phyloP scores from a whole-genome alignment of 1,284 basidiomycete genomes.

The Mycocalia duriaeana region DNA sequence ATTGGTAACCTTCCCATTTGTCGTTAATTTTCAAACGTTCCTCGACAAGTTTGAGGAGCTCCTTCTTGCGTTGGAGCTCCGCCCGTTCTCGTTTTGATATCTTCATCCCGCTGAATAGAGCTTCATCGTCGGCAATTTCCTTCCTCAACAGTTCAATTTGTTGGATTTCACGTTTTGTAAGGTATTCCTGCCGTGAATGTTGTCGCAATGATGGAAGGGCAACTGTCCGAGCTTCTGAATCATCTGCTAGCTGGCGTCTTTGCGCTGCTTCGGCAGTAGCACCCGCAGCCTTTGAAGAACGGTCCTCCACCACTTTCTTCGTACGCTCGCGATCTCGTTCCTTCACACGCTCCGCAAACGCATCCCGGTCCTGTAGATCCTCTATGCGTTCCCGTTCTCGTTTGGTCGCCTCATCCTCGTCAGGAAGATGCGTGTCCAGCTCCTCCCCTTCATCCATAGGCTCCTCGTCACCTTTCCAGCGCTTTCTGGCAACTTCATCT shows the following conservation, averaged over 20 bases:
- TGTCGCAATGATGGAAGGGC: conserved; percentile 82
- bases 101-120: conserved; percentile 83
- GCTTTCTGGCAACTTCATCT: conserved; percentile 72
- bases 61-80: conserved; percentile 89
- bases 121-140: conserved; percentile 91
- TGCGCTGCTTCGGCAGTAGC: conserved; percentile 82
- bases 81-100: conserved; percentile 79
- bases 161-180: conserved; percentile 93
- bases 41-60: conserved; percentile 88
- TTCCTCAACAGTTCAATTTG: conserved; percentile 90
- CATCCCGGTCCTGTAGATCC: conserved; percentile 87
- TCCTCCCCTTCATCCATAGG: conserved; percentile 34
- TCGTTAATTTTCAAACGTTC: conserved; percentile 92
- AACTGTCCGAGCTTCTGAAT: conserved; percentile 67
- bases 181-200: conserved; percentile 89
- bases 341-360: conserved; percentile 85
- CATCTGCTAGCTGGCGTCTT: conserved; percentile 81
- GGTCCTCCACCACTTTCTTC: conserved; percentile 91
- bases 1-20: conserved; percentile 89
- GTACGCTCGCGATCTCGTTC: conserved; percentile 82
- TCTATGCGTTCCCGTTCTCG: conserved; percentile 73
- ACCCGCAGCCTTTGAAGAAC: conserved; percentile 72
- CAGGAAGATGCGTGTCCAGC: conserved; percentile 43
- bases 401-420: conserved; percentile 68
- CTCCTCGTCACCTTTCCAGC: conserved; percentile 45